Conservation (phyloP, 2,329 filamentous ascomycete species). For the Didymosphaeria variabile region DNA sequence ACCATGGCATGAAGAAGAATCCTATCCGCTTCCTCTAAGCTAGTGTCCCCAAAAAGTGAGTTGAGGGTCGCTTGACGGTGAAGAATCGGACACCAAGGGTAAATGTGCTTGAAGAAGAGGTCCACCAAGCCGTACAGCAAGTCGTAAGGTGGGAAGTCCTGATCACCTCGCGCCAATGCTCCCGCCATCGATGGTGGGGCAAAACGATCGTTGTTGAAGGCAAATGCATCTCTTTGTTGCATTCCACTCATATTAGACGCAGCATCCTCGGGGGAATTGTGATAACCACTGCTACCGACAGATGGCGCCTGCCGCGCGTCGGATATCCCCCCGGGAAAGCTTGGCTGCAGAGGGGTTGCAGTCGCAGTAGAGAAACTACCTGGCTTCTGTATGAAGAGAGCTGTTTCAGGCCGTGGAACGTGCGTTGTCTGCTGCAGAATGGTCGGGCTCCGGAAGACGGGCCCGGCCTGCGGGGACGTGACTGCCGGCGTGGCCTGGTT, state of each 20-base stretch:
- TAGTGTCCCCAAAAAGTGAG: constrained; percentile 75
- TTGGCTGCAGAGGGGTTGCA: constrained; percentile 41
- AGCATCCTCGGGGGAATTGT: constrained; percentile 36
- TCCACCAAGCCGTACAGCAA: constrained; percentile 68
- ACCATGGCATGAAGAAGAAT: constrained; percentile 89
- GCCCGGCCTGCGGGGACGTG: constrained; percentile 43
- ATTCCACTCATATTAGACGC: constrained; percentile 32
- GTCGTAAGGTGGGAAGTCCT: constrained; percentile 67
- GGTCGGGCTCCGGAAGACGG: constrained; percentile 47
- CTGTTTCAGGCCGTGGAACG: constrained; percentile 55
- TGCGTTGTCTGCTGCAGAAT: constrained; percentile 53
- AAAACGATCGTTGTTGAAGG: constrained; percentile 43
- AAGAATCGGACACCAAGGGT: constrained; percentile 83
- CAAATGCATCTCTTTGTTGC: constrained; percentile 40
- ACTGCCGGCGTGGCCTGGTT: constrained; percentile 33
- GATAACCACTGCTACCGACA: constrained; percentile 41
- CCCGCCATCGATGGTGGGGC: constrained; percentile 36
- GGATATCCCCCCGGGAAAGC: constrained; percentile 51
- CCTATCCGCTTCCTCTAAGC: constrained; percentile 80
- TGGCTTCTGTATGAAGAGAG: constrained; percentile 57
- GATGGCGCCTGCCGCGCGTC: constrained; percentile 35
- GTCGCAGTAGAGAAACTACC: constrained; percentile 46
- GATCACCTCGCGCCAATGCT: constrained; percentile 43
- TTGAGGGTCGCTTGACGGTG: constrained; percentile 84
- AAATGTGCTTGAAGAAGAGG: constrained; percentile 71